Conservation (phyloP, 2,329 filamentous ascomycete genomes). For the Botrytis fragariae region DNA sequence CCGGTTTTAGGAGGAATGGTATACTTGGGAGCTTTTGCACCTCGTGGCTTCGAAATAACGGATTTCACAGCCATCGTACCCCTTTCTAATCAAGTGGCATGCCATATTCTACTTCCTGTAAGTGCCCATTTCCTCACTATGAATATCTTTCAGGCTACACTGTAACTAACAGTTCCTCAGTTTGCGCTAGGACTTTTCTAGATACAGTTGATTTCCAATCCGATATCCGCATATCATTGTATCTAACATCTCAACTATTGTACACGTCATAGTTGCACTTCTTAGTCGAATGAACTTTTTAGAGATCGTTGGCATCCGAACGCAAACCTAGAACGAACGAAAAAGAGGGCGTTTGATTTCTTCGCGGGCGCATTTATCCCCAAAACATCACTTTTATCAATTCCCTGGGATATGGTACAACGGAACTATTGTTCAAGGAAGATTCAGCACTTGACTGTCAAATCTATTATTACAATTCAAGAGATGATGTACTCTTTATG, state of each 20-base stretch:
- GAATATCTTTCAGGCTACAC: neutral
- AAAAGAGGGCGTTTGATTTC: neutral
- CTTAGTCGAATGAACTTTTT: neutral
- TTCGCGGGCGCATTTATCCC: neutral
- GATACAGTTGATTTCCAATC: neutral
- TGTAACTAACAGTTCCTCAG: slow-evolving; percentile 16
- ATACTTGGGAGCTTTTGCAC: slow-evolving; percentile 32
- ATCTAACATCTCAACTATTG: neutral
- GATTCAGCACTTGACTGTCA: neutral
- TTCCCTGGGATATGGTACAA: neutral
- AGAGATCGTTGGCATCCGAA: neutral
- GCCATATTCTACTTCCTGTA: slow-evolving; percentile 28
- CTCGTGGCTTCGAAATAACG: slow-evolving; percentile 52
- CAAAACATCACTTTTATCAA: neutral
- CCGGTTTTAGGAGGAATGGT: slow-evolving; percentile 32
- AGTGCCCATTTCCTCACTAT: neutral
- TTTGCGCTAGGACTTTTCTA: slow-evolving; percentile 26
- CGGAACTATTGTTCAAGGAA: neutral
- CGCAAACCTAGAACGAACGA: neutral
- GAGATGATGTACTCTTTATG: neutral
- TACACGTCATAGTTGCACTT: neutral
- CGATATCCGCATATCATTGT: neutral
- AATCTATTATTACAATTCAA: neutral
- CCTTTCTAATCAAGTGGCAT: slow-evolving; percentile 43
- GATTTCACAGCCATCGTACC: slow-evolving; percentile 60